Evolutionary conservation across 345 rosid species (phyloP).

Genomic region (Pistacia vera): DNA sequence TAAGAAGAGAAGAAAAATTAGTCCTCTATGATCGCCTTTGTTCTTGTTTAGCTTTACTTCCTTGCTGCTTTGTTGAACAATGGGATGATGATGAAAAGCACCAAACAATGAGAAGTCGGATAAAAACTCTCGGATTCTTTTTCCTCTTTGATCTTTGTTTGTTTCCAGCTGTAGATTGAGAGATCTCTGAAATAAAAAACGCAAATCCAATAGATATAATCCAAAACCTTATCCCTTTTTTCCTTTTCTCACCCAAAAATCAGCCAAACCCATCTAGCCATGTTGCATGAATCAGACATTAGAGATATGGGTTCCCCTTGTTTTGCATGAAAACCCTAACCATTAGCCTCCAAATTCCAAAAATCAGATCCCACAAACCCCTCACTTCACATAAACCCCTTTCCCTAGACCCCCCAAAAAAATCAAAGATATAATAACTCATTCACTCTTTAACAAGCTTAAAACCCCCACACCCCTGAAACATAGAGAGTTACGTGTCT

Average conservation of each 20-base stretch:
- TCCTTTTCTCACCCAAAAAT: constrained; percentile 13
- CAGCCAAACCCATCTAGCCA: constrained; percentile 13
- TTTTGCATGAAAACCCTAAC: constrained; percentile 45
- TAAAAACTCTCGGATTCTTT: background rate
- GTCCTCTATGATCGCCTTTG: background rate
- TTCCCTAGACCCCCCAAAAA: background rate
- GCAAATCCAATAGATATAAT: constrained; percentile 25
- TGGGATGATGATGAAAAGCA: background rate
- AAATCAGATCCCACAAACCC: constrained; percentile 29
- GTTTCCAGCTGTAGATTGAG: constrained; percentile 13
- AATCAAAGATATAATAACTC: too few relatives aligned
- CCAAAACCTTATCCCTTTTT: constrained; percentile 36
- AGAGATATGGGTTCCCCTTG: constrained; percentile 37
- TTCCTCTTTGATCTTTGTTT: constrained; percentile 4
- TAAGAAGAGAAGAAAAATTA: background rate
- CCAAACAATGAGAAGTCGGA: constrained; percentile 1
- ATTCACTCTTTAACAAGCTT: background rate
- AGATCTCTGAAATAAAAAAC: constrained; percentile 16
- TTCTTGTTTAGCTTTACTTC: background rate
- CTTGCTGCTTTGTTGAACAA: background rate
- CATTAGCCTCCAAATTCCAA: constrained; percentile 22
- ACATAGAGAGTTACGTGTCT: background rate
- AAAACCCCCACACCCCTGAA: background rate
- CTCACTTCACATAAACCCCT: background rate
- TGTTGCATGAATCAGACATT: constrained; percentile 33